Conservation (phyloP, 73 alveolate genomes). For the Symbiodinium pilosum region DNA sequence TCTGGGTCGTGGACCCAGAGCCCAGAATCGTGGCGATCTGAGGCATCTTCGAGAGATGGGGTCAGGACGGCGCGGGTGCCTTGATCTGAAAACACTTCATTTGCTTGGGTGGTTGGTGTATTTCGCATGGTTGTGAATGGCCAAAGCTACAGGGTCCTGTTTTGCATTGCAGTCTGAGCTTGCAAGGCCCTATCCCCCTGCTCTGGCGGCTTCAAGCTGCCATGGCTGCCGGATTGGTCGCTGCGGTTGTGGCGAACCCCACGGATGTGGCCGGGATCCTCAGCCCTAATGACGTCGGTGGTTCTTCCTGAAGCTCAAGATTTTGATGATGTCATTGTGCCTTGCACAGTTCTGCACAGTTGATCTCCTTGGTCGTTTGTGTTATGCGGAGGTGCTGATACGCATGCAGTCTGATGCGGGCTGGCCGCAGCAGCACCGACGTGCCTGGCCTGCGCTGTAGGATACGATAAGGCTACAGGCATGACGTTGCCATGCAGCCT, state of each 20-base stretch:
- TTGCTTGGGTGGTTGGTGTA: too few species aligned
- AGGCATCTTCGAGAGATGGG: neutral
- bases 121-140: too few species aligned
- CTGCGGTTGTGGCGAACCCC: constrained; percentile 58
- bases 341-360: too few species aligned
- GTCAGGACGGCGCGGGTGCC: neutral
- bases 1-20: too few species aligned
- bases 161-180: neutral
- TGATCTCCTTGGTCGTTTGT: neutral
- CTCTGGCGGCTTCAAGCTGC: constrained; percentile 35
- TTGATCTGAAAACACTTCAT: neutral
- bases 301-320: too few species aligned
- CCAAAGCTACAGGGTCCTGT: neutral
- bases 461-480: neutral
- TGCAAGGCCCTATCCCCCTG: neutral
- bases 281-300: too few species aligned
- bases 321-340: too few species aligned
- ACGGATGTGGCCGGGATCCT: constrained; percentile 41
- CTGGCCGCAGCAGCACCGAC: constrained; percentile 28
- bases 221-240: neutral
- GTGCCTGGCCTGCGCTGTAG: constrained; percentile 21
- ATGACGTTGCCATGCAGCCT: too few species aligned
- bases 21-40: too few species aligned
- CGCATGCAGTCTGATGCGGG: constrained; percentile 75
- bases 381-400: constrained; percentile 12